Evolutionary conservation across 441 rosid species (phyloP), one percentile per base, ranked within the genome.

Genomic region (Francoa sonchifolia): DNA sequence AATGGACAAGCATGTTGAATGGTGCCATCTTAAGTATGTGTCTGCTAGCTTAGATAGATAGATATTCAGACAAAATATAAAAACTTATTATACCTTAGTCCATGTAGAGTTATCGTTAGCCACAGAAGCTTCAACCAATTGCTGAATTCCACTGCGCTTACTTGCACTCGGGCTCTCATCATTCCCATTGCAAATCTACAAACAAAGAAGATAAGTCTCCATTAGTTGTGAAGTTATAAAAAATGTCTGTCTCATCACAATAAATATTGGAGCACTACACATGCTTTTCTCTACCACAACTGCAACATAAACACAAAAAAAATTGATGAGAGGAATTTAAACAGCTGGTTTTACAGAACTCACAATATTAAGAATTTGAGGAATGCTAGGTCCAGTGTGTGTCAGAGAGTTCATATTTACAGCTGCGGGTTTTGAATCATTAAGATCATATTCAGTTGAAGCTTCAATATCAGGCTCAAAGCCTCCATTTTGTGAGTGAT

Each of bases 311-410:
- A n/a, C n/a, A 33, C 8, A 36, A 4, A 34, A 5, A 9, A 36
- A 36, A 9, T 18, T 2, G 22, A 36, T 17, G 4, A 36, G n/a
- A 7, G 8, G 19, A 9, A 36, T 13, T 18, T 36, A 48, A 35
- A 27, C 13, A 1, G 11, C 8, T 16, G 12, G 25, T 18, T 26
- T 20, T 46, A 59, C 31, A 47, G 3, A 67, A 48, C 77, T 72
- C 45, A 92, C 99, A 82, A 69, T 61, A 67, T 92, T 84, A 59
- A 92, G 84, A 73, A 86, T 72, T 76, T 83, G 96, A 39, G 96
- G 95, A 63, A 90, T 78, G 72, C 99, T 86, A 52, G 83, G 86
- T 33, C 75, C 79, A 29, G 74, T 42, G 21, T 80, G 85, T 17
- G 58, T 50, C 39, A 52, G 49, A 19, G 72, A 46, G 58, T 59